Evolutionary conservation across 2,329 filamentous ascomycete species (phyloP).

Genomic region (Penicillium sp.): DNA sequence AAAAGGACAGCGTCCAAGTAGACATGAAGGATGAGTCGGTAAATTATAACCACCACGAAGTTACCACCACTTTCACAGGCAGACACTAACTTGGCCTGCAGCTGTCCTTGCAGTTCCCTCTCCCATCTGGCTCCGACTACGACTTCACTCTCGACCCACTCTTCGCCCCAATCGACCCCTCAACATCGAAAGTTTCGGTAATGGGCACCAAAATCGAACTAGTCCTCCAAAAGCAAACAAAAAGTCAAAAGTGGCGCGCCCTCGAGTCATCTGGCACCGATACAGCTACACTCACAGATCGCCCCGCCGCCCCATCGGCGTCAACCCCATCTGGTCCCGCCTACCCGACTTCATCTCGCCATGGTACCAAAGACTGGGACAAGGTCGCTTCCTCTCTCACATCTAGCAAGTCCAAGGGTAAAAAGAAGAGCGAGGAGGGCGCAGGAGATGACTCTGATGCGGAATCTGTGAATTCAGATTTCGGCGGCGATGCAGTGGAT

Average conservation of each 20-base stretch:
- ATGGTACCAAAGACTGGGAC: conserved; percentile 91
- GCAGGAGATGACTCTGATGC: conserved; percentile 61
- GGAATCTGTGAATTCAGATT: conserved; percentile 44
- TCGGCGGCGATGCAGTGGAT: conserved; percentile 68
- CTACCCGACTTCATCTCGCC: conserved; percentile 86
- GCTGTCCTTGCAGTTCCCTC: conserved; percentile 64
- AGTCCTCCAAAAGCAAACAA: conserved; percentile 67
- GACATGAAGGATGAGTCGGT: conserved; percentile 57
- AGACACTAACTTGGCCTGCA: conserved; percentile 27
- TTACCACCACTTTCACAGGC: background rate
- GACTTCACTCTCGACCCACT: conserved; percentile 69
- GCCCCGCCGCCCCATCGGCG: conserved; percentile 20
- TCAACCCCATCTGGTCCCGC: conserved; percentile 53
- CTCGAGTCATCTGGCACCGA: conserved; percentile 54
- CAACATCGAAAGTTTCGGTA: conserved; percentile 65
- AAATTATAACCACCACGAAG: conserved; percentile 22
- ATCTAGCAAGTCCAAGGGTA: conserved; percentile 37
- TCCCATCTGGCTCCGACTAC: conserved; percentile 57
- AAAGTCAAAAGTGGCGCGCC: conserved; percentile 70
- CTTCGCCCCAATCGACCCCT: conserved; percentile 66
- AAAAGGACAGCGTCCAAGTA: conserved; percentile 59
- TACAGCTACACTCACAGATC: conserved; percentile 25
- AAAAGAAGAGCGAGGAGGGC: conserved; percentile 33
- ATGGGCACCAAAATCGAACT: conserved; percentile 82
- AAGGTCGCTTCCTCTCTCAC: conserved; percentile 64